Conservation (phyloP, 2,329 filamentous ascomycete species). For the Trichoderma breve region DNA sequence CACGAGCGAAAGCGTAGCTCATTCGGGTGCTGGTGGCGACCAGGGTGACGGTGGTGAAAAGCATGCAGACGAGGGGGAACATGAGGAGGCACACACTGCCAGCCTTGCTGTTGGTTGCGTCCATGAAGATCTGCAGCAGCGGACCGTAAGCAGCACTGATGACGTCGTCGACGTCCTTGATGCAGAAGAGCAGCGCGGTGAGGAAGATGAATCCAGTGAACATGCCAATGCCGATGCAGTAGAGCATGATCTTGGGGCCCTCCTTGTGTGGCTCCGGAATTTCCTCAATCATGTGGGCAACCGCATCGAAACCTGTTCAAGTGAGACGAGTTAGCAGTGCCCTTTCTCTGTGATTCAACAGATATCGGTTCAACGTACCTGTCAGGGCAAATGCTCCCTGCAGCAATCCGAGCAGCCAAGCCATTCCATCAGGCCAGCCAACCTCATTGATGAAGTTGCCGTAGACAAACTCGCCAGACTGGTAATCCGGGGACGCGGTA, state of each 20-base stretch:
- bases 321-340: background rate
- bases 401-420: constrained; percentile 55
- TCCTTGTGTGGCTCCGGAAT: constrained; percentile 57
- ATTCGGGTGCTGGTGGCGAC: constrained; percentile 66
- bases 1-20: constrained; percentile 64
- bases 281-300: constrained; percentile 54
- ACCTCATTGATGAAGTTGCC: constrained; percentile 65
- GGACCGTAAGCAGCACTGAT: constrained; percentile 57
- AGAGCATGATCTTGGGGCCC: constrained; percentile 66
- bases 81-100: constrained; percentile 64
- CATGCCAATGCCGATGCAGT: constrained; percentile 62
- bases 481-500: constrained; percentile 64
- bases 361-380: constrained; percentile 20
- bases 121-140: constrained; percentile 61
- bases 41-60: constrained; percentile 62
- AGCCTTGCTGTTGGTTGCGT: constrained; percentile 60
- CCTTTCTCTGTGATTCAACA: background rate
- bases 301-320: constrained; percentile 44
- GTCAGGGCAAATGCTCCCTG: constrained; percentile 52
- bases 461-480: constrained; percentile 64
- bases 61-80: constrained; percentile 63
- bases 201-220: constrained; percentile 63
- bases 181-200: constrained; percentile 61
- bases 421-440: constrained; percentile 66
- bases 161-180: constrained; percentile 56